Percentiles rank a stretch among this genome's conserved stretches.
Conservation (phyloP, 495 filamentous ascomycete species). For the Daldinia loculata region DNA sequence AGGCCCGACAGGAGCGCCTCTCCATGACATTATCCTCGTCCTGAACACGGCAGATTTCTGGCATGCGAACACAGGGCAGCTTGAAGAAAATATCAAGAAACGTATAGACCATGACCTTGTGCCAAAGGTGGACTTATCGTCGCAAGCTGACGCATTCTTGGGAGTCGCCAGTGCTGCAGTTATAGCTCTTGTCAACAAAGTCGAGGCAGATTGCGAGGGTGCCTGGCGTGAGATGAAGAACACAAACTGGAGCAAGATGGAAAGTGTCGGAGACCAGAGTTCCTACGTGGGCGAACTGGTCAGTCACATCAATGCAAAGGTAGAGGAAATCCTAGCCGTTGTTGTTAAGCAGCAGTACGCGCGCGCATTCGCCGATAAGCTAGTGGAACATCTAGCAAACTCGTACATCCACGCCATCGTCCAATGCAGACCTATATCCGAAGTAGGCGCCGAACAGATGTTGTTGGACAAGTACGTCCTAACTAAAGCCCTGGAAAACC, state of each 20-base stretch:
- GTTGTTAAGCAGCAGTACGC: conserved; percentile 95
- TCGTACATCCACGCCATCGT: conserved; percentile 85
- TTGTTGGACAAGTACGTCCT: conserved; percentile 92
- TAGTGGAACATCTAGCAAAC: conserved; percentile 84
- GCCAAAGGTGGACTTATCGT: conserved; percentile 83
- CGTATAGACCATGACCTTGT: conserved; percentile 82
- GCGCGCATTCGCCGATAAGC: conserved; percentile 90
- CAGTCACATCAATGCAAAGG: conserved; percentile 70
- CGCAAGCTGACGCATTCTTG: conserved; percentile 93
- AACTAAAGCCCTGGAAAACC: conserved; percentile 78
- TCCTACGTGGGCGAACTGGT: conserved; percentile 87
- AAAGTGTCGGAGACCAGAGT: conserved; percentile 94
- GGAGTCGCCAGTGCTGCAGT: conserved; percentile 91
- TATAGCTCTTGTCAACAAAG: conserved; percentile 79
- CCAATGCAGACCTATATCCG: conserved; percentile 86
- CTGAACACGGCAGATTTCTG: conserved; percentile 98
- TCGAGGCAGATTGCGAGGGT: conserved; percentile 82
- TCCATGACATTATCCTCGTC: conserved; percentile 83
- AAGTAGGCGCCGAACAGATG: conserved; percentile 99
- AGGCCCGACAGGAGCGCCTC: conserved; percentile 64
- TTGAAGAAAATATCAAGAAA: conserved; percentile 93
- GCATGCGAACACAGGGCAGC: conserved; percentile 87
- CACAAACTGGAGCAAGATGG: conserved; percentile 93
- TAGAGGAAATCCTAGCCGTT: conserved; percentile 75
- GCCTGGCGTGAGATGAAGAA: conserved; percentile 98